These are phyloP conservation scores for Capronia americana DNA, from an alignment of 2,329 filamentous ascomycete species.

Conservation along the genomic window DNA sequence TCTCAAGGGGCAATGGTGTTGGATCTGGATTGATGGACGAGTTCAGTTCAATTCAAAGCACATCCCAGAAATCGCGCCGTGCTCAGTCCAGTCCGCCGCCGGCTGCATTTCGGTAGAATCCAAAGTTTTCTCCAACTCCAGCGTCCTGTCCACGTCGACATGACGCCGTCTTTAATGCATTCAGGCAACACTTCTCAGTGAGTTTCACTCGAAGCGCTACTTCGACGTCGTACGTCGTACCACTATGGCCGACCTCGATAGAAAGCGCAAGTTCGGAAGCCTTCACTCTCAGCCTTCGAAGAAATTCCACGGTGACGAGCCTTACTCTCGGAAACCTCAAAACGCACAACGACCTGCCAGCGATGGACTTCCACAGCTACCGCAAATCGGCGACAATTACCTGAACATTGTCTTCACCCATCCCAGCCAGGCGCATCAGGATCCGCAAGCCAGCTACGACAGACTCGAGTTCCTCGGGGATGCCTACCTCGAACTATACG, in stretches of 20 bases:
- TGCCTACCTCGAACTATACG: constrained; percentile 78
- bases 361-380: constrained; percentile 35
- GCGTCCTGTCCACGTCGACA: too few relatives aligned
- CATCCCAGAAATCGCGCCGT: neutral
- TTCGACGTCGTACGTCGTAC: neutral
- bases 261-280: constrained; percentile 22
- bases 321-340: neutral
- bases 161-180: too few relatives aligned
- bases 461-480: constrained; percentile 88
- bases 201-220: neutral
- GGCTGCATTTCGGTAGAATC: neutral
- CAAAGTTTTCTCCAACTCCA: neutral
- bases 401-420: constrained; percentile 38
- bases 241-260: constrained; percentile 22
- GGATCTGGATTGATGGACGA: constrained; percentile 7
- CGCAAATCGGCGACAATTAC: constrained; percentile 32
- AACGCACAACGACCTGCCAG: constrained; percentile 2
- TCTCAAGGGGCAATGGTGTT: constrained; percentile 4
- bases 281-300: constrained; percentile 8
- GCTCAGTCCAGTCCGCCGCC: neutral
- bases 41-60: neutral
- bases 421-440: constrained; percentile 15
- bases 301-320: constrained; percentile 14
- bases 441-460: constrained; percentile 66
- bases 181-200: neutral